A percentile compares a stretch with the other conserved stretches of the same genome.
Conservation (phyloP, 805 yeast species). For the Starmerella asiatica region DNA sequence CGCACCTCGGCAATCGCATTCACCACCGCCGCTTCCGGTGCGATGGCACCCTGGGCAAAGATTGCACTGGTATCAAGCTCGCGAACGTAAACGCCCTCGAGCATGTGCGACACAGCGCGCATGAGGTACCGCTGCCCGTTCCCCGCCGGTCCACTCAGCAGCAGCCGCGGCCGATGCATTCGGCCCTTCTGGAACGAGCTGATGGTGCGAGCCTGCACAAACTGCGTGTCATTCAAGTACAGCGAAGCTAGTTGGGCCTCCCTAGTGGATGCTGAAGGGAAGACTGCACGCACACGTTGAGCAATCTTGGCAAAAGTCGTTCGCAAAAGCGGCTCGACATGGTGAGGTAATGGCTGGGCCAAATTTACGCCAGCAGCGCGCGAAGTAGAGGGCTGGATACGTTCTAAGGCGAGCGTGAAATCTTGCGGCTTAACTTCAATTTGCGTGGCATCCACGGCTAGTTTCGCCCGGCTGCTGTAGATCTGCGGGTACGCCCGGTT, state of each 20-base stretch:
- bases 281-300: conserved; percentile 2
- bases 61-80: conserved; percentile 53
- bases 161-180: conserved; percentile 66
- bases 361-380: conserved; percentile 64
- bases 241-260: conserved; percentile 11
- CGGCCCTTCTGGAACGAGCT: conserved; percentile 43
- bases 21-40: conserved; percentile 68
- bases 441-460: conserved; percentile 54
- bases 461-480: conserved; percentile 58
- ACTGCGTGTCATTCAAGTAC: conserved; percentile 38
- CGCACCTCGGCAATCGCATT: conserved; percentile 78
- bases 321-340: conserved; percentile 51
- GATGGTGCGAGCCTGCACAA: conserved; percentile 58
- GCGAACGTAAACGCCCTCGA: conserved; percentile 79
- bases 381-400: conserved; percentile 84
- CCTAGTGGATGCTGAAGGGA: conserved; percentile 2
- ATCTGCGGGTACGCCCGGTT: conserved; percentile 91
- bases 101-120: conserved; percentile 61
- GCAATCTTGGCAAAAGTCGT: conserved; percentile 18
- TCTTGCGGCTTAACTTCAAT: conserved; percentile 69
- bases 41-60: conserved; percentile 52
- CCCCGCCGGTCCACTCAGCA: conserved; percentile 61
- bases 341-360: conserved; percentile 58
- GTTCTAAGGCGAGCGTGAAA: conserved; percentile 71
- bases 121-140: conserved; percentile 79